Evolutionary conservation across 1,284 basidiomycete species (phyloP).

Genomic region (Microbotryomycetes sp.): DNA sequence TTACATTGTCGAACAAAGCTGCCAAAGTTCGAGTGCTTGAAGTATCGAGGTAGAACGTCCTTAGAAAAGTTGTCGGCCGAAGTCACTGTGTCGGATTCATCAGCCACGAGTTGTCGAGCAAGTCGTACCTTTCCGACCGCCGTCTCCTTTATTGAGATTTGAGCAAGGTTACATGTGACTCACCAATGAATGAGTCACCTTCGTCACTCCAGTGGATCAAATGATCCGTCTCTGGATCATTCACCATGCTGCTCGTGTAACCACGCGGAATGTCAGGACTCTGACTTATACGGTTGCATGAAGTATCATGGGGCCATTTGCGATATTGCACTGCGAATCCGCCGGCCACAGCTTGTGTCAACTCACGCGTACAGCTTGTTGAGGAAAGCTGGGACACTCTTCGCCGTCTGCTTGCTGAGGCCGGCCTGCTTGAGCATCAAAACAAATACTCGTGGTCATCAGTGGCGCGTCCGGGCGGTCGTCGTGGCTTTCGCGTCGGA

Average conservation of each 20-base stretch:
- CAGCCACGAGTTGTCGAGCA: slow-evolving; percentile 4
- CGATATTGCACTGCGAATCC: too few relatives aligned
- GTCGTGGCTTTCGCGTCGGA: too few relatives aligned
- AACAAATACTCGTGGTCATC: too few relatives aligned
- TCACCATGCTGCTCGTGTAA: slow-evolving; percentile 78
- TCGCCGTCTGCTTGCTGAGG: slow-evolving; percentile 30
- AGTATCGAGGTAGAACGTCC: slow-evolving; percentile 85
- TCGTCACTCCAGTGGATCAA: slow-evolving; percentile 84
- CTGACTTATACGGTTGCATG: too few relatives aligned
- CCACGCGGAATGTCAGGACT: too few relatives aligned
- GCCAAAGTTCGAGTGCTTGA: slow-evolving; percentile 92
- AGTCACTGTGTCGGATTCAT: slow-evolving; percentile 57
- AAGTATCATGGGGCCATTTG: too few relatives aligned
- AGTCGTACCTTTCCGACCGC: too few relatives aligned
- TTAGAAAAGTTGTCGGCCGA: slow-evolving; percentile 88
- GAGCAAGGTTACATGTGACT: slow-evolving; percentile 37
- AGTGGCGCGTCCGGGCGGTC: too few relatives aligned
- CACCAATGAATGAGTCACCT: slow-evolving; percentile 85
- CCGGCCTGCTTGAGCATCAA: not conserved
- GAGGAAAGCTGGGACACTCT: slow-evolving; percentile 67
- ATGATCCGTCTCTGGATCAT: slow-evolving; percentile 70
- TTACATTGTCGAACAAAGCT: slow-evolving; percentile 94
- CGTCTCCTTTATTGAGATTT: too few relatives aligned
- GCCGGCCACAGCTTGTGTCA: slow-evolving; percentile 3
- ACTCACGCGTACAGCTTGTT: slow-evolving; percentile 85